These are phyloP conservation scores for Colletotrichum sp. DNA, from an alignment of 2,329 filamentous ascomycete species.

Conservation along the genomic window DNA sequence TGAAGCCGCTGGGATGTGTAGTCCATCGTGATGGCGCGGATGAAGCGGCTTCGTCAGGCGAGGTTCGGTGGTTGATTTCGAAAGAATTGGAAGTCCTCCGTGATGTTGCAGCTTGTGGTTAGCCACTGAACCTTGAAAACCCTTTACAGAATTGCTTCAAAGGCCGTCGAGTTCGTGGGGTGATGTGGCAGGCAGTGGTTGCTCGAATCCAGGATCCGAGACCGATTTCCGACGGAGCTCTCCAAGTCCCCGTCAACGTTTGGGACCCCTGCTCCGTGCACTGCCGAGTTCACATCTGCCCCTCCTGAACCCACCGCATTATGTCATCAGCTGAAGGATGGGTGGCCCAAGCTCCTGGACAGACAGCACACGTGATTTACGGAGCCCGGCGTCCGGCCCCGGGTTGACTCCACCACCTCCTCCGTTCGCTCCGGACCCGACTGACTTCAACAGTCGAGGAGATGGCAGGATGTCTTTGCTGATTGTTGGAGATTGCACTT, in stretches of 20 bases:
- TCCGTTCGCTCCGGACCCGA: background rate
- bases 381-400: background rate
- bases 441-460: background rate
- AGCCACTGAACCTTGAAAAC: background rate
- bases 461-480: accelerated
- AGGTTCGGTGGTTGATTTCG: background rate
- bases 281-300: background rate
- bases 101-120: background rate
- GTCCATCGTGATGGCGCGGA: slow-evolving; percentile 47
- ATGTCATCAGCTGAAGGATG: background rate
- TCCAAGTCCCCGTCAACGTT: slow-evolving; percentile 7
- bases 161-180: background rate
- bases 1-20: slow-evolving; percentile 62
- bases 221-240: slow-evolving; percentile 7
- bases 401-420: background rate
- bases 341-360: background rate
- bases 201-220: background rate
- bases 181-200: background rate
- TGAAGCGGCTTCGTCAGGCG: background rate
- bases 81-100: too few species aligned
- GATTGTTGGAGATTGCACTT: accelerated
- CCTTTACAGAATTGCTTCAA: background rate
- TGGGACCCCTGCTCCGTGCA: background rate
- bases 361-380: accelerated
- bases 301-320: background rate